Base-by-base conservation (phyloP, 345 rosid species). In the Tarenaya hassleriana region DNA sequence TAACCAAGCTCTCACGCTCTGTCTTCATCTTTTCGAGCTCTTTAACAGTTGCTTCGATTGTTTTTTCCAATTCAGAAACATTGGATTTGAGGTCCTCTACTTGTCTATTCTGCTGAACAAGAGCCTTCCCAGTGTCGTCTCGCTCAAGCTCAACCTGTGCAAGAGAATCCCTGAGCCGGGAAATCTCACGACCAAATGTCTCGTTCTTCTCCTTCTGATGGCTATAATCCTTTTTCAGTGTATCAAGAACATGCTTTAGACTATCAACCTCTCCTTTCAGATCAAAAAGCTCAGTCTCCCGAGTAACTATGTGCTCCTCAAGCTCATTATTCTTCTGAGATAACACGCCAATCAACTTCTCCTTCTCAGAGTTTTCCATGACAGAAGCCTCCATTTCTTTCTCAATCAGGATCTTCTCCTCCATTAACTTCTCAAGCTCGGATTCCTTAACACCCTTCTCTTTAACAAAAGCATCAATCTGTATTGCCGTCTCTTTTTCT, bases 51-150 rank as follows among this genome's bases (percentile, higher is more conserved):
- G 73, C 60, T 51, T 63, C 62, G 10, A 69, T 61, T 63, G 18
- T 60, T 57, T 57, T 76, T 70, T 75, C 76, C 75, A 76, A 48
- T 45, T 69, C 77, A 5, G 39, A 47, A 44, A 73, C 55, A 42
- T 62, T 62, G 16, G 58, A 56, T 41, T 34, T 69, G 62, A 83
- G 58, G 35, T 18, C 64, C 42, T 47, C 38, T 38, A 59, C 67
- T 33, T 62, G 67, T 51, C 59, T 66, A 44, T 49, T 75, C 76
- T 81, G 84, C 68, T 58, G 74, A 41, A 27, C 76, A 18, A 79
- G 60, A 12, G 55, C 51, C 44, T 69, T 79, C 38, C 27, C 52
- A 7, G 69, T 69, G 52, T 47, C 53, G 8, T 77, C 83, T 55
- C 58, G 80, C 73, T 75, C 68, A 1, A 64, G 63, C 43, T 27